Evolutionary conservation across 139 green algal genomes (phyloP).

Genomic region (Tetradesmus obliquus): DNA sequence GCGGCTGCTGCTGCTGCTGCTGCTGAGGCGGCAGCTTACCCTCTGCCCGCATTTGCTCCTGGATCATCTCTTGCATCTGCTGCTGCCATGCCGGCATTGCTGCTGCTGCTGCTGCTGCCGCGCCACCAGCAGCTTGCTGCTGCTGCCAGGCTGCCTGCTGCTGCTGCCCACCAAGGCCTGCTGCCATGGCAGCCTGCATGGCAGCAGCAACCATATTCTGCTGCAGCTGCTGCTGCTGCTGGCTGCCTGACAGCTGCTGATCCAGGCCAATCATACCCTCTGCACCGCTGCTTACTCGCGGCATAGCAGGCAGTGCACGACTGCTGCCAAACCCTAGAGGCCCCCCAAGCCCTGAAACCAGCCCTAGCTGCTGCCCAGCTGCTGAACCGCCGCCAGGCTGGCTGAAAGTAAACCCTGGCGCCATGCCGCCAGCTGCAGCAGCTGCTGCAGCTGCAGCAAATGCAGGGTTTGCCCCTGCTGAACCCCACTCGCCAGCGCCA

Average conservation of each 20-base stretch:
- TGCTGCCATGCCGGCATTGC: background rate
- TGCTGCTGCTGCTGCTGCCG: constrained; percentile 6
- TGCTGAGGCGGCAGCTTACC: background rate
- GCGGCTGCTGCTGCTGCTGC: background rate
- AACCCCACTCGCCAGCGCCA: background rate
- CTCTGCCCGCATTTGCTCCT: constrained; percentile 4
- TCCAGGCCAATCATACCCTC: background rate
- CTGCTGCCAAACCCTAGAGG: constrained; percentile 8
- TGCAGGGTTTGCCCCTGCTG: background rate
- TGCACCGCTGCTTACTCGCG: background rate
- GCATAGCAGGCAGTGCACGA: background rate
- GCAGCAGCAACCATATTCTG: constrained; percentile 2
- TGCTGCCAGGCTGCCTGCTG: background rate
- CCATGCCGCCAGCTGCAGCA: background rate
- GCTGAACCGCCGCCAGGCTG: background rate
- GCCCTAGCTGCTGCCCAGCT: background rate
- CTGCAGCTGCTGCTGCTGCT: background rate
- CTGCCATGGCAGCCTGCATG: constrained; percentile 10
- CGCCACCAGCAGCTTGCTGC: background rate
- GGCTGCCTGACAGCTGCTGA: background rate
- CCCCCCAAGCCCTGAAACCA: background rate
- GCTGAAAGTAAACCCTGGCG: background rate
- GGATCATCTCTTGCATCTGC: background rate
- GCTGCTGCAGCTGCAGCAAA: background rate
- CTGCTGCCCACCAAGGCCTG: background rate